These are phyloP conservation scores for Salix arbutifolia DNA, from an alignment of 345 rosid genomes.

Conservation along the genomic window DNA sequence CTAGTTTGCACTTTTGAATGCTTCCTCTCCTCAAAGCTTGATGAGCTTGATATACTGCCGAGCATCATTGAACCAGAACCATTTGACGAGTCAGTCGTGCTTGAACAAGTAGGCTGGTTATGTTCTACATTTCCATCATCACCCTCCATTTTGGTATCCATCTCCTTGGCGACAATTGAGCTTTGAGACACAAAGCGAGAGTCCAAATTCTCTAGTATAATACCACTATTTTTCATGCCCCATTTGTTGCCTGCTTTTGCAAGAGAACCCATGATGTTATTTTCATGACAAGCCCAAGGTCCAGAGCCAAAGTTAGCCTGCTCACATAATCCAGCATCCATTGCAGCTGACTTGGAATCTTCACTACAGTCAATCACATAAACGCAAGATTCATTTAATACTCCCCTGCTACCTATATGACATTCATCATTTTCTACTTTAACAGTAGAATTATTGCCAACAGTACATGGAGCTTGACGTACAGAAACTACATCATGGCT, in stretches of 20 bases:
- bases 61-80: conserved; percentile 51
- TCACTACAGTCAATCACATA: conserved; percentile 22
- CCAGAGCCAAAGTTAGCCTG: conserved; percentile 16
- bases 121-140: conserved; percentile 40
- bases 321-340: conserved; percentile 27
- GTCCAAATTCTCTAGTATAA: conserved; percentile 30
- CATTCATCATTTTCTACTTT: conserved; percentile 56
- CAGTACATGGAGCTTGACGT: conserved; percentile 15
- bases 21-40: conserved; percentile 45
- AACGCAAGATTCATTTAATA: conserved; percentile 3
- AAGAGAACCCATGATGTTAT: conserved; percentile 18
- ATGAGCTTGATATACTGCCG: conserved; percentile 53
- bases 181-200: conserved; percentile 28
- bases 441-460: conserved; percentile 28
- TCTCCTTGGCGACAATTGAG: conserved; percentile 37
- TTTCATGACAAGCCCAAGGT: conserved; percentile 36
- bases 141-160: conserved; percentile 36
- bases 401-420: conserved; percentile 17
- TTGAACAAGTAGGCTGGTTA: conserved; percentile 44
- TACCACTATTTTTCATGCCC: conserved; percentile 22
- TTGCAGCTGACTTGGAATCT: conserved; percentile 27
- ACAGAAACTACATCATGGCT: conserved; percentile 10
- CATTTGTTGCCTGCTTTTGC: conserved; percentile 14
- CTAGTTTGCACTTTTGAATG: conserved; percentile 29
- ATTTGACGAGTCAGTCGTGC: conserved; percentile 66